Conservation (phyloP, 1,284 basidiomycete species). For the Boletus sp. region DNA sequence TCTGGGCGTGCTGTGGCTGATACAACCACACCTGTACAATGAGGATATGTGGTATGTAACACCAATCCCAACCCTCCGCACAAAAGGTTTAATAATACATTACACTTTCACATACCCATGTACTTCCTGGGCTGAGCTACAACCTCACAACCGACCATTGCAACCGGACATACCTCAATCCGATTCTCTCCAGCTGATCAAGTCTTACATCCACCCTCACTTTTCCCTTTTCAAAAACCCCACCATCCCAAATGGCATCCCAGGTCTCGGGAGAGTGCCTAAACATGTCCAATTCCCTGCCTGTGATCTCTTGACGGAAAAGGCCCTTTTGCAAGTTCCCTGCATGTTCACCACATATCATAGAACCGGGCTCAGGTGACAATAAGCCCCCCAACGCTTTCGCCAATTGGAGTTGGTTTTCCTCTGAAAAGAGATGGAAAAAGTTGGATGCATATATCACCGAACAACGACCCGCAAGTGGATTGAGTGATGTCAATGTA, state of each 20-base stretch:
- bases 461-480: slow-evolving; percentile 37
- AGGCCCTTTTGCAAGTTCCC: slow-evolving; percentile 16
- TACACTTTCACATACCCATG: not conserved
- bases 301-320: not conserved
- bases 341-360: slow-evolving; percentile 35
- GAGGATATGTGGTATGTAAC: no score
- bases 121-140: slow-evolving; percentile 13
- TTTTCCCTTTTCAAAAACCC: slow-evolving; percentile 35
- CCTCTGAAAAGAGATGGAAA: slow-evolving; percentile 45
- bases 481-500: slow-evolving; percentile 39
- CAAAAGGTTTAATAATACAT: no score
- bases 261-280: slow-evolving; percentile 39
- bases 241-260: slow-evolving; percentile 38
- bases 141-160: slow-evolving; percentile 33
- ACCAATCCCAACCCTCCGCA: no score
- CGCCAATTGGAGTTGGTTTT: slow-evolving; percentile 38
- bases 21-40: no score
- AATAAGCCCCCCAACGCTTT: slow-evolving; percentile 39
- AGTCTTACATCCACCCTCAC: slow-evolving; percentile 27
- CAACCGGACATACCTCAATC: not conserved
- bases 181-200: not conserved
- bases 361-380: slow-evolving; percentile 35
- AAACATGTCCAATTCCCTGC: slow-evolving; percentile 17
- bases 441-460: slow-evolving; percentile 39
- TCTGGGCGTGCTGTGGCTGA: no score